Conservation (phyloP, 2,329 filamentous ascomycete genomes). For the Hymenoscyphus repandus region DNA sequence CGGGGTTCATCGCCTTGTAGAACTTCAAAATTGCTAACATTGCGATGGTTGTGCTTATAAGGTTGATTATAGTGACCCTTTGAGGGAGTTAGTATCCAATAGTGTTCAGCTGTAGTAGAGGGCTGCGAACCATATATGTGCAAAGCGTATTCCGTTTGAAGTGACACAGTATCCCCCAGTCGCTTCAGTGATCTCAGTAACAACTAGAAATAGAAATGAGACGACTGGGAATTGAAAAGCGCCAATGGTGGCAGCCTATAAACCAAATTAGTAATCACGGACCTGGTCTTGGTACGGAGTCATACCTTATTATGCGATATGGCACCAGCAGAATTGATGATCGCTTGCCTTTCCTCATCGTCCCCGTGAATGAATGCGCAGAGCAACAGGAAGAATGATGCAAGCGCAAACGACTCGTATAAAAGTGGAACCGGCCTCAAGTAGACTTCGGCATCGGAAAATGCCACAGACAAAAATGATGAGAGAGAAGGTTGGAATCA, state of each 20-base stretch:
- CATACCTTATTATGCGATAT: conserved; percentile 19
- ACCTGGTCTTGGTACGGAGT: not conserved
- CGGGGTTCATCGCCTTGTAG: conserved; percentile 12
- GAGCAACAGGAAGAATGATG: conserved; percentile 40
- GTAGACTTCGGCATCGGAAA: conserved; percentile 36
- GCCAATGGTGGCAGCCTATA: conserved; percentile 13
- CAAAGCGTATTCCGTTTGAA: conserved; percentile 31
- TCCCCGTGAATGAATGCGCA: conserved; percentile 38
- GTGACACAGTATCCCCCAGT: conserved; percentile 29
- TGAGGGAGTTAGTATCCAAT: not conserved
- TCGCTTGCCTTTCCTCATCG: conserved; percentile 31
- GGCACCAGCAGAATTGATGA: conserved; percentile 29
- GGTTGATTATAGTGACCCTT: conserved; percentile 8
- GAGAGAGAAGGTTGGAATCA: conserved; percentile 39
- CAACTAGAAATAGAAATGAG: conserved; percentile 26
- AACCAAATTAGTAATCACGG: not conserved
- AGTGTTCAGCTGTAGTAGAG: not conserved
- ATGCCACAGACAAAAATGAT: conserved; percentile 36
- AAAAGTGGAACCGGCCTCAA: conserved; percentile 34
- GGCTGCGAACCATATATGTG: conserved; percentile 33
- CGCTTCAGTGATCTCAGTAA: conserved; percentile 30
- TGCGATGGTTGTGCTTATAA: conserved; percentile 11
- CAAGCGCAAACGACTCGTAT: conserved; percentile 38
- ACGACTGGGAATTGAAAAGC: conserved; percentile 39
- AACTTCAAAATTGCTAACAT: conserved; percentile 13